These are phyloP conservation scores for Leptoxyphium fumago DNA, from an alignment of 2,329 filamentous ascomycete species.

Conservation along the genomic window DNA sequence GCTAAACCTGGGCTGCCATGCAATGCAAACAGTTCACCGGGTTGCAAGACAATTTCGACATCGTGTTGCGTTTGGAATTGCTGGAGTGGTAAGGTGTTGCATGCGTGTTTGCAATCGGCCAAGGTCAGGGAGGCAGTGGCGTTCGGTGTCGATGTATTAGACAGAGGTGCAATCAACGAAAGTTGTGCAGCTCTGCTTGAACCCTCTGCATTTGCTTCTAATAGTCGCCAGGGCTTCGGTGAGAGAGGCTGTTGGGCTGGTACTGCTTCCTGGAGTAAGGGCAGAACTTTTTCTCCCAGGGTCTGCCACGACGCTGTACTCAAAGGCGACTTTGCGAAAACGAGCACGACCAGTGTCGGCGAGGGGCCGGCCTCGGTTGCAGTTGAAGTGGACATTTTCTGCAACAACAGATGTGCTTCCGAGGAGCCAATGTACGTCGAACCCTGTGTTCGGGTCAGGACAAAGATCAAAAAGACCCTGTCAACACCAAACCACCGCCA, in stretches of 20 bases:
- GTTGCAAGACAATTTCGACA: neutral
- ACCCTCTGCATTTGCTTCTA: neutral
- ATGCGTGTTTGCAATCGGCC: neutral
- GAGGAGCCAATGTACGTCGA: too few relatives aligned
- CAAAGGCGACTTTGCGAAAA: neutral
- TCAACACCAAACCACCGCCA: too few relatives aligned
- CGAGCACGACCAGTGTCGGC: neutral
- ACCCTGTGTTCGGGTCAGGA: too few relatives aligned
- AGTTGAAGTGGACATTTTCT: too few relatives aligned
- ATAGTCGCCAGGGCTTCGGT: neutral
- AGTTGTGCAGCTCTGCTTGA: neutral
- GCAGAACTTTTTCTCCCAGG: neutral
- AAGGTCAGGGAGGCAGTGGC: neutral
- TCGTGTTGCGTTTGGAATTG: neutral
- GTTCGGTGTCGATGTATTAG: neutral
- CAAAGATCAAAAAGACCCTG: too few relatives aligned
- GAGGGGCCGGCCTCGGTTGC: neutral
- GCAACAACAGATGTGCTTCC: too few relatives aligned
- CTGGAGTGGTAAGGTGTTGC: neutral
- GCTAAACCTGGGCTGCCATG: conserved; percentile 45
- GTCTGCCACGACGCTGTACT: neutral
- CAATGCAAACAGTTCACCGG: conserved; percentile 2
- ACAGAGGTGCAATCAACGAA: neutral
- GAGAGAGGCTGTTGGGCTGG: neutral
- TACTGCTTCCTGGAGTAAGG: neutral